phyloP scores from a whole-genome alignment of 2,329 filamentous ascomycete genomes.

The Pseudocercospora pini-densiflorae region DNA sequence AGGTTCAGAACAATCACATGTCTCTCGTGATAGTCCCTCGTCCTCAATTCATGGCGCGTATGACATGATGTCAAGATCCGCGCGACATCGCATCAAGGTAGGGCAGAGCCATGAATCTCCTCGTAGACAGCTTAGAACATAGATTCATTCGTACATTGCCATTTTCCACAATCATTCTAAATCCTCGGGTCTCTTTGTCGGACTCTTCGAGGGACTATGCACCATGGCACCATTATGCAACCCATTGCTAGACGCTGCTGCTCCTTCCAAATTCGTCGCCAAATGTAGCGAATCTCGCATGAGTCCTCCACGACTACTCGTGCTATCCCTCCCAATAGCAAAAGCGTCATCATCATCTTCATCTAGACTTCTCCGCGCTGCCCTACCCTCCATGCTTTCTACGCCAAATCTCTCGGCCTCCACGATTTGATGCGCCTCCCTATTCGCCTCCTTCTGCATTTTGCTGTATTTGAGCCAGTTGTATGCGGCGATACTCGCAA shows the following conservation, averaged over 20 bases:
- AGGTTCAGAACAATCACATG: neutral
- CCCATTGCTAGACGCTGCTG: slow-evolving; percentile 29
- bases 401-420: slow-evolving; percentile 33
- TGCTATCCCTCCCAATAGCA: slow-evolving; percentile 26
- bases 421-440: slow-evolving; percentile 50
- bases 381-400: neutral
- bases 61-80: neutral
- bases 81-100: neutral
- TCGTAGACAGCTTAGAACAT: neutral
- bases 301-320: slow-evolving; percentile 35
- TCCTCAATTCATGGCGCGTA: too few species aligned
- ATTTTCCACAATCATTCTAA: slow-evolving; percentile 40
- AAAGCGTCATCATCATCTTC: slow-evolving; percentile 24
- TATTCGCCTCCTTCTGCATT: slow-evolving; percentile 77
- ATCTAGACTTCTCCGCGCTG: neutral
- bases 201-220: slow-evolving; percentile 37
- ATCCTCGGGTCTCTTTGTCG: slow-evolving; percentile 53
- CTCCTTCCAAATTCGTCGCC: slow-evolving; percentile 20
- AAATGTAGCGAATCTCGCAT: slow-evolving; percentile 29
- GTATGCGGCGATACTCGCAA: slow-evolving; percentile 83
- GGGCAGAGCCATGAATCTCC: neutral
- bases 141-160: neutral
- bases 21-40: too few species aligned
- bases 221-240: slow-evolving; percentile 10
- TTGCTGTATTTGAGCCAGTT: slow-evolving; percentile 93